These are phyloP conservation scores for Nakazawaea wyomingensis DNA, from an alignment of 805 yeast species.

Conservation along the genomic window DNA sequence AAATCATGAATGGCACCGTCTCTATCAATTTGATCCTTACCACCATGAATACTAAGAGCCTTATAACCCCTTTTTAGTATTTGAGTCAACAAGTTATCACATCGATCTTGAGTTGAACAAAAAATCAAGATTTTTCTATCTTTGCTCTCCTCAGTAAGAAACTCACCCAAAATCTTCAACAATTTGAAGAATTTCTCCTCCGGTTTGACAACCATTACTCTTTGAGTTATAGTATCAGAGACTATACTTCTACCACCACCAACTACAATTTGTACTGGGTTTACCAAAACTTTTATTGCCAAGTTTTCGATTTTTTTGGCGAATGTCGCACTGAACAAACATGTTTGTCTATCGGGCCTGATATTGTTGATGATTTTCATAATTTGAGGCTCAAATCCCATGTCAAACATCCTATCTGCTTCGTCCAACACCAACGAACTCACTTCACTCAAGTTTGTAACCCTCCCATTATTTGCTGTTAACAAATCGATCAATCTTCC, in stretches of 20 bases:
- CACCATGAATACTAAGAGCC: constrained; percentile 82
- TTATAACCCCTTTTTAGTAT: constrained; percentile 49
- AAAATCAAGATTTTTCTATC: constrained; percentile 65
- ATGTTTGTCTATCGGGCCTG: constrained; percentile 84
- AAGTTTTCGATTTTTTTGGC: constrained; percentile 73
- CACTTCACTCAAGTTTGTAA: constrained; percentile 60
- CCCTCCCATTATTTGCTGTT: constrained; percentile 76
- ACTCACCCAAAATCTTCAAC: constrained; percentile 49
- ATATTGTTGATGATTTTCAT: constrained; percentile 69
- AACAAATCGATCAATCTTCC: constrained; percentile 89
- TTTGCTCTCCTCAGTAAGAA: constrained; percentile 23
- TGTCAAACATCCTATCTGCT: constrained; percentile 93
- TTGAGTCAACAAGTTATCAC: constrained; percentile 62
- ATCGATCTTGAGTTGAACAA: constrained; percentile 82
- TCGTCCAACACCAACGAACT: constrained; percentile 90
- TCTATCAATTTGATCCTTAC: constrained; percentile 81
- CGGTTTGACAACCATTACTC: constrained; percentile 54
- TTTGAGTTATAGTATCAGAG: constrained; percentile 73
- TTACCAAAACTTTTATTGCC: constrained; percentile 57
- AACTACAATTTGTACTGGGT: constrained; percentile 72
- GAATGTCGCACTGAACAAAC: constrained; percentile 90
- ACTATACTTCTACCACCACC: constrained; percentile 73
- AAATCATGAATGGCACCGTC: constrained; percentile 70
- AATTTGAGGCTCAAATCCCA: constrained; percentile 97
- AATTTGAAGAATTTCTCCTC: constrained; percentile 53